Percentiles rank a stretch among this genome's conserved stretches.
phyloP scores from a whole-genome alignment of 2,329 filamentous ascomycete genomes.

The Aspergillus persii region DNA sequence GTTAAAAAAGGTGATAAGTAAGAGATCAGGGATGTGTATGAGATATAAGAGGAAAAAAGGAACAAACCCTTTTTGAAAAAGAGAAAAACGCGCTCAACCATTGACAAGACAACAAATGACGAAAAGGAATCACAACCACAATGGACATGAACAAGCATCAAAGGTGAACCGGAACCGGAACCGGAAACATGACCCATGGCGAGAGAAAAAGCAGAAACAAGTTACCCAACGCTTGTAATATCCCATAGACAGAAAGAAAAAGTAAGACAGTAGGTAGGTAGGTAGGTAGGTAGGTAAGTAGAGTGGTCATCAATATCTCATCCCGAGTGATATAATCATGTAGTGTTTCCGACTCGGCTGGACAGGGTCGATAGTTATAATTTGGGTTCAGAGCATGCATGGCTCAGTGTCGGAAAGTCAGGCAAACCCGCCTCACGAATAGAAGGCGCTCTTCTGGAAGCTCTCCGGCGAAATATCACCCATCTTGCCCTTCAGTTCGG shows the following conservation, averaged over 20 bases:
- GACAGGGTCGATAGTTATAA: neutral
- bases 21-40: neutral
- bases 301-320: constrained; percentile 5
- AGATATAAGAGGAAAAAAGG: neutral
- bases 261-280: neutral
- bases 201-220: neutral
- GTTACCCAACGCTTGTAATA: constrained; percentile 6
- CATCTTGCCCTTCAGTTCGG: constrained; percentile 57
- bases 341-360: neutral
- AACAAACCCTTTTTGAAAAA: neutral
- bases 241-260: neutral
- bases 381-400: neutral
- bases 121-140: neutral
- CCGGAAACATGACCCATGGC: neutral
- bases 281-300: neutral
- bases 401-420: neutral
- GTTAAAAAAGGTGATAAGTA: neutral
- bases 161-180: neutral
- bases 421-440: constrained; percentile 48
- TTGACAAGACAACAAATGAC: neutral
- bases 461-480: constrained; percentile 66
- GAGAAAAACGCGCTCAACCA: neutral
- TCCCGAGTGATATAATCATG: neutral
- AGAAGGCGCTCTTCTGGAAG: constrained; percentile 69
- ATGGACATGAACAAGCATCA: neutral